phyloP scores from a whole-genome alignment of 2,329 filamentous ascomycete species.

The Ophiostoma angusticollis region DNA sequence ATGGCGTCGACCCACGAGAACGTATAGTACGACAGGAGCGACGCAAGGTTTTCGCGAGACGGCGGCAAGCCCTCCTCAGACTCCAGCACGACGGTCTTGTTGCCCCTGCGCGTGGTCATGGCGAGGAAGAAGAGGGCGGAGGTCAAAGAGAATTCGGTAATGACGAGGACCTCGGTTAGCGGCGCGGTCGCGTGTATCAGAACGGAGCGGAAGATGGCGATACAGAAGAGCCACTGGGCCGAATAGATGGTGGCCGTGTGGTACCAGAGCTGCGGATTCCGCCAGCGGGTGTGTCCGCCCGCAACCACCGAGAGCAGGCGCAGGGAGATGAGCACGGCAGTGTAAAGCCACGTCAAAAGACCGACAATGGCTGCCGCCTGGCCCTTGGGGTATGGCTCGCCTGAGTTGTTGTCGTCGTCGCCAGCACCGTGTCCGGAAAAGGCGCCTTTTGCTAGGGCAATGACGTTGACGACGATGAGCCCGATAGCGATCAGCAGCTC shows the following conservation, averaged over 20 bases:
- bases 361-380: slow-evolving; percentile 50
- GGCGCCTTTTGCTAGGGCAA: slow-evolving; percentile 46
- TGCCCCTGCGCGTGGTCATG: slow-evolving; percentile 76
- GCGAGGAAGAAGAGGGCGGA: slow-evolving; percentile 65
- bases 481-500: slow-evolving; percentile 66
- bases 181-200: slow-evolving; percentile 62
- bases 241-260: slow-evolving; percentile 81
- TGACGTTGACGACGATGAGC: slow-evolving; percentile 55
- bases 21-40: slow-evolving; percentile 73
- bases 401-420: slow-evolving; percentile 30
- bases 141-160: slow-evolving; percentile 61
- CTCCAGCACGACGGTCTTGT: slow-evolving; percentile 76
- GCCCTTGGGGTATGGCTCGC: slow-evolving; percentile 26
- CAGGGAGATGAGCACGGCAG: slow-evolving; percentile 57
- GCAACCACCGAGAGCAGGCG: no score
- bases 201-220: slow-evolving; percentile 72
- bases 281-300: slow-evolving; percentile 52
- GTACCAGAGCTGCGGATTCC: slow-evolving; percentile 69
- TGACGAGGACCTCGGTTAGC: slow-evolving; percentile 49
- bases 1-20: slow-evolving; percentile 88
- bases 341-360: slow-evolving; percentile 68
- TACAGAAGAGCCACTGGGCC: slow-evolving; percentile 63
- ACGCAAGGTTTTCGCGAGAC: slow-evolving; percentile 75
- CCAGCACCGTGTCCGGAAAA: slow-evolving; percentile 41
- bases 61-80: slow-evolving; percentile 83